Evolutionary conservation across 75 land plant genomes (phyloP).

Genomic region (Adiantum capillusveneris): DNA sequence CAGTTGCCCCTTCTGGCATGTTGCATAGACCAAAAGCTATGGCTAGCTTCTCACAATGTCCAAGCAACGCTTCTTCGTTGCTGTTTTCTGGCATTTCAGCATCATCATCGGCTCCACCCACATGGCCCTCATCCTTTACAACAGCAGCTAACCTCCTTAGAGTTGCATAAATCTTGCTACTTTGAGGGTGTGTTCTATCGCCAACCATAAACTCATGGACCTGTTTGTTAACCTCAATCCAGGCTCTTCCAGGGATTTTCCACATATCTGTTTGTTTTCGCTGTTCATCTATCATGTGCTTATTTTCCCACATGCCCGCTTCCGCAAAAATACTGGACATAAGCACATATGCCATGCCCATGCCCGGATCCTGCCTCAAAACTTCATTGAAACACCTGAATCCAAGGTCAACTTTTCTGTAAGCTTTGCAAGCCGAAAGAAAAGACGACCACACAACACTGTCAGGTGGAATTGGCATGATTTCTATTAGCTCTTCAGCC

Average conservation of each 20-base stretch:
- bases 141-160: conserved; percentile 6
- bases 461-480: conserved; percentile 42
- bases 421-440: conserved; percentile 46
- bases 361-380: conserved; percentile 36
- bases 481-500: conserved; percentile 32
- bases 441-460: conserved; percentile 56
- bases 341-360: conserved; percentile 26
- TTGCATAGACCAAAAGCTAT: conserved; percentile 30
- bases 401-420: conserved; percentile 36
- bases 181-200: conserved; percentile 20
- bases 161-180: conserved; percentile 31
- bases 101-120: background rate
- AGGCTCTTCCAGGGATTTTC: conserved; percentile 35
- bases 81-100: too few relatives aligned
- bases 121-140: conserved; percentile 3
- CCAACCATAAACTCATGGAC: conserved; percentile 48
- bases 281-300: conserved; percentile 22
- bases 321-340: conserved; percentile 33
- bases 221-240: conserved; percentile 35
- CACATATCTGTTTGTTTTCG: conserved; percentile 28
- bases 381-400: conserved; percentile 27
- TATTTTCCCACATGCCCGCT: conserved; percentile 43
- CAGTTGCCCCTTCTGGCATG: conserved; percentile 22
- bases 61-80: conserved; percentile 12
- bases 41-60: conserved; percentile 43